phyloP scores from a whole-genome alignment of 257 asterid genomes.

The Lavandula angustifolia region DNA sequence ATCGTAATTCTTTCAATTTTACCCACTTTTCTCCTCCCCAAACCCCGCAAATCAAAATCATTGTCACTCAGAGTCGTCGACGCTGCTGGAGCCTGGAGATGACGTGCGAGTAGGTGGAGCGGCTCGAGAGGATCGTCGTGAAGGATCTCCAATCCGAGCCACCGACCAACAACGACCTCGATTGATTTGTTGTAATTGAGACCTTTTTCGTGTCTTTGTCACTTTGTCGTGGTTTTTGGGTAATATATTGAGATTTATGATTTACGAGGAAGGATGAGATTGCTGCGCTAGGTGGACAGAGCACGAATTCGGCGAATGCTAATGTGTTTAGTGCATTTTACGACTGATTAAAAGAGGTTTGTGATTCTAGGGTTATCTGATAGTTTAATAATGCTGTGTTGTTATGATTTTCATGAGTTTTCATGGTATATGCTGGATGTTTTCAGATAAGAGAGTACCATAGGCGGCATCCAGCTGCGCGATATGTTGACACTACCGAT shows the following conservation, averaged over 20 bases:
- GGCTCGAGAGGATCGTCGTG: slow-evolving; percentile 79
- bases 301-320: slow-evolving; percentile 72
- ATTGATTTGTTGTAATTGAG: slow-evolving; percentile 18
- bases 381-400: not conserved
- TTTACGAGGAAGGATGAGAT: slow-evolving; percentile 96
- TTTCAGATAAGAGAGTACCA: slow-evolving; percentile 92
- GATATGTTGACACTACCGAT: slow-evolving; percentile 74
- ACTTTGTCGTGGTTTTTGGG: not conserved
- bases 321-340: slow-evolving; percentile 92
- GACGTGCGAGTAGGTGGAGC: slow-evolving; percentile 94
- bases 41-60: slow-evolving; percentile 31
- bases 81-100: slow-evolving; percentile 80
- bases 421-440: slow-evolving; percentile 6
- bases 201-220: not conserved
- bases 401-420: not conserved
- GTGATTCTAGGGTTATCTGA: slow-evolving; percentile 14
- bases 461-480: slow-evolving; percentile 83
- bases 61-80: too few species aligned
- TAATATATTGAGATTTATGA: slow-evolving; percentile 72
- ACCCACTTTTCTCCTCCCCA: slow-evolving; percentile 25
- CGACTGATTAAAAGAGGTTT: slow-evolving; percentile 86
- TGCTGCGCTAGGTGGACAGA: slow-evolving; percentile 96
- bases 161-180: slow-evolving; percentile 59
- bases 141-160: slow-evolving; percentile 96
- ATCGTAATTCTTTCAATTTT: too few species aligned